Conservation (phyloP, 2,329 filamentous ascomycete species). For the Aspergillus sp. region DNA sequence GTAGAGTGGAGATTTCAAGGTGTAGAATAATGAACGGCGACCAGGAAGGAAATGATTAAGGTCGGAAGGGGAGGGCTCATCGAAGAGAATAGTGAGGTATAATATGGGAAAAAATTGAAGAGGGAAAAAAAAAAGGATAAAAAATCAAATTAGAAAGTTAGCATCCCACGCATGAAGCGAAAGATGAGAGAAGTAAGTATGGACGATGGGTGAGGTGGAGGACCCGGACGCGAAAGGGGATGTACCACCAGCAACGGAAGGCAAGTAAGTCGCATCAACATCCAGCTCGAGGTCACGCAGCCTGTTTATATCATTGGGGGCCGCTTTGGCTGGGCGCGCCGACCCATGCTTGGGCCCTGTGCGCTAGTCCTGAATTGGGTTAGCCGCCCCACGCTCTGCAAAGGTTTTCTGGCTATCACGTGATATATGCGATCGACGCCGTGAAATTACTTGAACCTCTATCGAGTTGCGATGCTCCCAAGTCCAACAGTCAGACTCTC, state of each 20-base stretch:
- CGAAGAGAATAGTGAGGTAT: constrained; percentile 9
- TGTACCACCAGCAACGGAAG: neutral
- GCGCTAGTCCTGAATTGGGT: constrained; percentile 26
- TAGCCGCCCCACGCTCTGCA: constrained; percentile 24
- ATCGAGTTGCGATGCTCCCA: neutral
- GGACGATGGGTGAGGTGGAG: neutral
- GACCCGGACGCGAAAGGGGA: constrained; percentile 1
- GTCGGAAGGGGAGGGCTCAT: constrained; percentile 8
- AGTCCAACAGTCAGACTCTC: too few species aligned
- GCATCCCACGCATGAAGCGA: neutral
- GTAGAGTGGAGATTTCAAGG: neutral
- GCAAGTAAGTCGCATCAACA: constrained; percentile 12
- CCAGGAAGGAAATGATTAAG: neutral
- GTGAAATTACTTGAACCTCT: constrained; percentile 5
- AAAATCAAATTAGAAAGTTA: neutral
- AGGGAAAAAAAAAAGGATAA: neutral
- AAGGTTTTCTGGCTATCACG: constrained; percentile 28
- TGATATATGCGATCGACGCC: constrained; percentile 17
- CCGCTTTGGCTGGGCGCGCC: constrained; percentile 37
- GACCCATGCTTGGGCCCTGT: constrained; percentile 38
- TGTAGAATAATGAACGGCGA: neutral
- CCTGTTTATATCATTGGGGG: constrained; percentile 48
- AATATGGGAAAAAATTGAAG: neutral
- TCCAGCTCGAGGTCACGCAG: constrained; percentile 42
- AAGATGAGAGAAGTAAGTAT: neutral